Evolutionary conservation across 352 stramenopile genomes (phyloP).

Genomic region (Globisporangium lucens): DNA sequence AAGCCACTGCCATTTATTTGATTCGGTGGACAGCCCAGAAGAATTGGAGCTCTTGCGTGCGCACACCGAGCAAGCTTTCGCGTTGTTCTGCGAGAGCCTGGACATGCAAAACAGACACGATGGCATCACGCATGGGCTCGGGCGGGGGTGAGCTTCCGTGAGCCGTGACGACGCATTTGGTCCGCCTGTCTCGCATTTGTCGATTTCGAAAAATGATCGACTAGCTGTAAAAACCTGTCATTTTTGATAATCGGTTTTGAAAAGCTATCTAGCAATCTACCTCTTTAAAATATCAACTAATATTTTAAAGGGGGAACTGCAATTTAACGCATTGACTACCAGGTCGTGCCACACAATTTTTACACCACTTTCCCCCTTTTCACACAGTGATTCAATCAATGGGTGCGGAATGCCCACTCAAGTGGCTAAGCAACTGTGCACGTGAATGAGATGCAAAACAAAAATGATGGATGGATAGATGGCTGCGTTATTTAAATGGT

Average conservation of each 20-base stretch:
- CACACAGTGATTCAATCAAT: not conserved
- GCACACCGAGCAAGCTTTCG: too few species aligned
- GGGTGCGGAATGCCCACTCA: not conserved
- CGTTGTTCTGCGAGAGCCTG: not conserved
- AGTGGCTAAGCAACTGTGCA: not conserved
- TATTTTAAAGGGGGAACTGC: too few species aligned
- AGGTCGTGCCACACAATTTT: not conserved
- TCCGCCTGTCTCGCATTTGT: not conserved
- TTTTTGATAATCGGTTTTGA: too few species aligned
- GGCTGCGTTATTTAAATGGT: slow-evolving; percentile 7
- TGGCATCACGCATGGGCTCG: not conserved
- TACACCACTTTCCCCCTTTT: not conserved
- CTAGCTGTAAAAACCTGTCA: too few species aligned
- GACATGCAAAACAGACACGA: not conserved
- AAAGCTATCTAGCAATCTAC: too few species aligned
- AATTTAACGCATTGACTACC: not conserved
- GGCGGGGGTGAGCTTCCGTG: too few species aligned
- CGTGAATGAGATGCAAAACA: not conserved
- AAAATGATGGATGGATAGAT: slow-evolving; percentile 7
- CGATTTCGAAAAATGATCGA: too few species aligned
- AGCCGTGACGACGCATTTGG: not conserved
- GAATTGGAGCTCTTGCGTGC: too few species aligned
- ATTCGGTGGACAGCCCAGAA: not conserved
- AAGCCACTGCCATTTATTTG: not conserved
- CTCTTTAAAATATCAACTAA: too few species aligned